Base-by-base conservation (phyloP, 2,329 filamentous ascomycete genomes). In the Fusarium albosuccineum region DNA sequence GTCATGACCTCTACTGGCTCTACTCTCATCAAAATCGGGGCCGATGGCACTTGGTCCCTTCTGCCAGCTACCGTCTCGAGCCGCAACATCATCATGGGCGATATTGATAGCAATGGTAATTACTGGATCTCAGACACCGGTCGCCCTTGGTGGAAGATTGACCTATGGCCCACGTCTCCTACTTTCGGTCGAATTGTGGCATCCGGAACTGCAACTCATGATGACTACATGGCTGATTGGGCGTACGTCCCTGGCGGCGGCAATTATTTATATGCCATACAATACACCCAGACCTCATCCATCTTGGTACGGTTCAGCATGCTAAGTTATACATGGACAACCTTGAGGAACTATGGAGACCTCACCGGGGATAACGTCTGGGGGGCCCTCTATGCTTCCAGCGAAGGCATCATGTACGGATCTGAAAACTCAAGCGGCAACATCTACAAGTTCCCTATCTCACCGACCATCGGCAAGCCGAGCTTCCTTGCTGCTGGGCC, bases 181-280 rank as follows among this genome's bases (percentile, higher is more conserved):
- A 73, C 51, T 0, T 72, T 64, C 36, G 69, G 69, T 54, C 58
- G 65, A 16, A 57, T 73, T 17, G 37, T 72, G 3, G 36, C 53
- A 33, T 71, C 46, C 16, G 71, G 71, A 2, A 65, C 61, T 5
- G 57, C 58, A 9, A 50, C 49, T 6, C 61, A 53, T 9, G 36
- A 41, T n/a, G 44, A 58, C 13, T 50, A 39, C n/a, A 37, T 57
- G 5, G 68, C 66, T 7, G 71, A 73, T 36, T 73, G 71, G 71
- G 64, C 66, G 0, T 73, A 67, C 33, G 71, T 73, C 2, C 71
- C 71, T 3, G 71, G 71, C 14, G 71, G 71, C n/a, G 69, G 69
- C 10, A 63, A 73, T 22, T 73, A 57, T 17, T 62, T 73, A 45
- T 73, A 71, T 26, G 48, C 65, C 1, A 26, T 72, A n/a, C 62